Percentiles rank a stretch among this genome's conserved stretches.
These are phyloP conservation scores for Naganishia kalamii DNA, from an alignment of 768 basidiomycete genomes.

Conservation along the genomic window DNA sequence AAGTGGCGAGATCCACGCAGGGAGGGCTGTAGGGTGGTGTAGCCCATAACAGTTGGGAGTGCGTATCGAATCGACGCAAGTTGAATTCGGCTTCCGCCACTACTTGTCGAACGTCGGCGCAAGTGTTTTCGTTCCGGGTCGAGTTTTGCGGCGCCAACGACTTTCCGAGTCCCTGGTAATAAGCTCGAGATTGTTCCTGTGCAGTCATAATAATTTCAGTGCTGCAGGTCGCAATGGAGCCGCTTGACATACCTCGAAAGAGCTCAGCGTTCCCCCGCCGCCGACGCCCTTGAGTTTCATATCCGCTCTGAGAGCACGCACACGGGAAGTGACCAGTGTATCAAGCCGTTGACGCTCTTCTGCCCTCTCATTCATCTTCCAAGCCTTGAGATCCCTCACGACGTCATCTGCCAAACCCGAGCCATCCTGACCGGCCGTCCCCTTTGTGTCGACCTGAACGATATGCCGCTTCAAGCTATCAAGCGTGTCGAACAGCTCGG, in stretches of 20 bases:
- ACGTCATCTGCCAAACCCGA: neutral
- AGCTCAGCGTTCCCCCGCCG: constrained; percentile 15
- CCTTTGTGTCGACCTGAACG: constrained; percentile 7
- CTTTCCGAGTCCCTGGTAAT: neutral
- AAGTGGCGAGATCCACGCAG: constrained; percentile 10
- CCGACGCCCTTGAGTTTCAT: constrained; percentile 11
- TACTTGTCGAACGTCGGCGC: neutral
- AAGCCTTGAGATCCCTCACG: constrained; percentile 1
- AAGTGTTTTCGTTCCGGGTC: neutral
- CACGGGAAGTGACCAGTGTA: constrained; percentile 8
- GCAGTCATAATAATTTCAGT: no score
- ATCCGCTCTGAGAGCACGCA: constrained; percentile 3
- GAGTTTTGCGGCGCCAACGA: neutral
- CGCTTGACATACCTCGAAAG: constrained; percentile 4
- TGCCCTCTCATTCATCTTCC: constrained; percentile 14
- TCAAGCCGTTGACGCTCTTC: constrained; percentile 13
- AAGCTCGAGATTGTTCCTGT: neutral
- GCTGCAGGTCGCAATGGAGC: no score
- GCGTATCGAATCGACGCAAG: constrained; percentile 10
- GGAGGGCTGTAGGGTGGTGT: constrained; percentile 18
- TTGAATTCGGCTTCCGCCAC: constrained; percentile 15
- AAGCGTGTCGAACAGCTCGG: constrained; percentile 4
- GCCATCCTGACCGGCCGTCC: neutral
- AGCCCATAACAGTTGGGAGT: constrained; percentile 21
- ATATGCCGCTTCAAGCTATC: neutral